These are phyloP conservation scores for Letharia columbiana DNA, from an alignment of 495 filamentous ascomycete species.

Conservation along the genomic window DNA sequence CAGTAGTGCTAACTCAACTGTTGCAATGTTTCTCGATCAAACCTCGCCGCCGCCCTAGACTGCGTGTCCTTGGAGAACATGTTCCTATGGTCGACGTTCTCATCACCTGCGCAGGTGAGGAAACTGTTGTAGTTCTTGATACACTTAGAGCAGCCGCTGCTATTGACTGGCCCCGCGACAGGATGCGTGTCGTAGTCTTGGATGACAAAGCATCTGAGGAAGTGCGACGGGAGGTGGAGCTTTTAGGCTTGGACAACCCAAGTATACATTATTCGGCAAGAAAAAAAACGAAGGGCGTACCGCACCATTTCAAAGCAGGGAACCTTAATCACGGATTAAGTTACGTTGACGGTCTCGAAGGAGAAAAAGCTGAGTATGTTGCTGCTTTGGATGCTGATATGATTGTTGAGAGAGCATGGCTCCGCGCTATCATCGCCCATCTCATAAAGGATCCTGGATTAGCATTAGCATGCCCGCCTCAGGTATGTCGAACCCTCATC, in stretches of 20 bases:
- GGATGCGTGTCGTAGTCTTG: slow-evolving; percentile 43
- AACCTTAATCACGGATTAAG: slow-evolving; percentile 45
- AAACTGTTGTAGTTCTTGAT: slow-evolving; percentile 45
- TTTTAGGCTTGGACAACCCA: slow-evolving; percentile 22
- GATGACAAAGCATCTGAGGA: slow-evolving; percentile 40
- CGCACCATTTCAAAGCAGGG: slow-evolving; percentile 48
- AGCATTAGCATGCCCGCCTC: slow-evolving; percentile 45
- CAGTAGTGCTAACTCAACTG: background rate
- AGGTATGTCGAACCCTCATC: slow-evolving; percentile 17
- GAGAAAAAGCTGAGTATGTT: slow-evolving; percentile 40
- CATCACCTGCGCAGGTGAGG: slow-evolving; percentile 44
- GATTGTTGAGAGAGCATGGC: slow-evolving; percentile 48
- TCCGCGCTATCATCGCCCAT: slow-evolving; percentile 42
- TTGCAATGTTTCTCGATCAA: slow-evolving; percentile 5
- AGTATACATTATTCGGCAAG: slow-evolving; percentile 43
- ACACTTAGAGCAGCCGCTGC: slow-evolving; percentile 41
- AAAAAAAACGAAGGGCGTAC: slow-evolving; percentile 38
- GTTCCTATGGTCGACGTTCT: slow-evolving; percentile 43
- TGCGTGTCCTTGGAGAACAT: slow-evolving; percentile 1
- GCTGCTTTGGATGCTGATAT: slow-evolving; percentile 49
- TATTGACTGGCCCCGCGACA: slow-evolving; percentile 43
- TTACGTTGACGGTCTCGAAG: slow-evolving; percentile 29
- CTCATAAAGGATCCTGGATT: slow-evolving; percentile 39
- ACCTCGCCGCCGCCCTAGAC: slow-evolving; percentile 2
- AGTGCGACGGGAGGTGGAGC: slow-evolving; percentile 30